phyloP scores from a whole-genome alignment of 1,284 basidiomycete species.

The Caloboletus firmus region DNA sequence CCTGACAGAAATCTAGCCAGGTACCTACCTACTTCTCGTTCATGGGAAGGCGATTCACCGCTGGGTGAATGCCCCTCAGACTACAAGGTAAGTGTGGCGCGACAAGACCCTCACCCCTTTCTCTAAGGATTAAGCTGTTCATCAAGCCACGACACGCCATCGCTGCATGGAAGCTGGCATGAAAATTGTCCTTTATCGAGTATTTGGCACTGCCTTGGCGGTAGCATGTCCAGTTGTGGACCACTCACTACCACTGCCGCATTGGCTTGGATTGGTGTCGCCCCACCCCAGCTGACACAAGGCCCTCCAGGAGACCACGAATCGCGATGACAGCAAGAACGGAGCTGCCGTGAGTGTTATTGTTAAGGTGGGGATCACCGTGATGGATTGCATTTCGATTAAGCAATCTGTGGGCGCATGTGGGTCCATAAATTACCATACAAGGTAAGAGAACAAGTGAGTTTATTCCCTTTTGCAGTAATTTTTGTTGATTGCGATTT shows the following conservation, averaged over 20 bases:
- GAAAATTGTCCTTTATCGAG: not conserved
- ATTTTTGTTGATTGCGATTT: conserved; percentile 34
- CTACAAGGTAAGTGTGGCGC: not conserved
- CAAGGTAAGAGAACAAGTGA: conserved; percentile 15
- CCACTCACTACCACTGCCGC: conserved; percentile 15
- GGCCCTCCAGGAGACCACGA: not conserved
- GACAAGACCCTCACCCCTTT: not conserved
- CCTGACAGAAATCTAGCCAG: not conserved
- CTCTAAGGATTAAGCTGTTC: not conserved
- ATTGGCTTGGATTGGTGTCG: not conserved
- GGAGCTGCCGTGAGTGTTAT: conserved; percentile 2
- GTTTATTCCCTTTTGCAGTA: conserved; percentile 18
- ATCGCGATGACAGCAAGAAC: not conserved
- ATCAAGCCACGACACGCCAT: not conserved
- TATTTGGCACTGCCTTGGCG: not conserved
- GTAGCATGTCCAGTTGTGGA: not conserved
- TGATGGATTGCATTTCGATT: conserved; percentile 29
- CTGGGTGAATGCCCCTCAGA: not conserved
- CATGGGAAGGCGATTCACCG: not conserved
- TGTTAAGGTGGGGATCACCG: conserved; percentile 2
- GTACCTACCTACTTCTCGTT: not conserved
- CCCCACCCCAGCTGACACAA: not conserved
- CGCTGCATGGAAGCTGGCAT: not conserved
- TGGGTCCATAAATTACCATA: conserved; percentile 35
- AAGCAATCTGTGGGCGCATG: conserved; percentile 22